These are phyloP conservation scores for Phytophthora pluvialis DNA, from an alignment of 352 stramenopile genomes.

Conservation along the genomic window DNA sequence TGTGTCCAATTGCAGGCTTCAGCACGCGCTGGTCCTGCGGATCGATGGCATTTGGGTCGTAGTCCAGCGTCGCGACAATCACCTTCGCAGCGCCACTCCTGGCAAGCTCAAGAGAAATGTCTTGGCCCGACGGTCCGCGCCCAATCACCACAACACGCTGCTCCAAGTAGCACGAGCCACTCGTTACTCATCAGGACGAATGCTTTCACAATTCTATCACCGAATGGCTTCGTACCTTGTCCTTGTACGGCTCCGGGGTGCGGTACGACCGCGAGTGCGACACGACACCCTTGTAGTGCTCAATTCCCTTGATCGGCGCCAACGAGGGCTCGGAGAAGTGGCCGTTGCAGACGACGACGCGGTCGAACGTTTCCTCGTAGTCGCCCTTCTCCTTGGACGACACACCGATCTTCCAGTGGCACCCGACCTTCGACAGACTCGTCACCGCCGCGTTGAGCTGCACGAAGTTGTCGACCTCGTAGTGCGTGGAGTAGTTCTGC, in stretches of 20 bases:
- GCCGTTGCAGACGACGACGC: conserved; percentile 79
- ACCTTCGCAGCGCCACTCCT: conserved; percentile 51
- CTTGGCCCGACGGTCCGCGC: conserved; percentile 69
- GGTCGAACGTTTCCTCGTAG: conserved; percentile 78
- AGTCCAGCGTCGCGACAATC: conserved; percentile 63
- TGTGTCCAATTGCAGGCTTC: conserved; percentile 62
- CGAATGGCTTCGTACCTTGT: conserved; percentile 35
- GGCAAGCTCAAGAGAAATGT: conserved; percentile 81
- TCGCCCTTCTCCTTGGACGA: conserved; percentile 37
- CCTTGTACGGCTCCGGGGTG: conserved; percentile 47
- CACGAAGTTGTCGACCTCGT: conserved; percentile 52
- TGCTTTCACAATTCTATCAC: not conserved
- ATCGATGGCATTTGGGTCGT: conserved; percentile 31
- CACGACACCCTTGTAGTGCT: conserved; percentile 49
- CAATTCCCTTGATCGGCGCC: conserved; percentile 54
- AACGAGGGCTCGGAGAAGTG: conserved; percentile 73
- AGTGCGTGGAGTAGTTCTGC: conserved; percentile 68
- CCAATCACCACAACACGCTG: conserved; percentile 72
- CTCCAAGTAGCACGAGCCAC: not conserved
- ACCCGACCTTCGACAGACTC: conserved; percentile 46
- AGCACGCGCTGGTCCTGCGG: conserved; percentile 47
- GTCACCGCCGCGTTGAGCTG: conserved; percentile 62
- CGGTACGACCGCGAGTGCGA: conserved; percentile 70
- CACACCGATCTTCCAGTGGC: conserved; percentile 53
- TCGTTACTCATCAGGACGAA: conserved; percentile 4